Evolutionary conservation across 202 grass and related monocot genomes (phyloP), one percentile per base, ranked within the genome.

Genomic region (Schoenoplectus triqueter): DNA sequence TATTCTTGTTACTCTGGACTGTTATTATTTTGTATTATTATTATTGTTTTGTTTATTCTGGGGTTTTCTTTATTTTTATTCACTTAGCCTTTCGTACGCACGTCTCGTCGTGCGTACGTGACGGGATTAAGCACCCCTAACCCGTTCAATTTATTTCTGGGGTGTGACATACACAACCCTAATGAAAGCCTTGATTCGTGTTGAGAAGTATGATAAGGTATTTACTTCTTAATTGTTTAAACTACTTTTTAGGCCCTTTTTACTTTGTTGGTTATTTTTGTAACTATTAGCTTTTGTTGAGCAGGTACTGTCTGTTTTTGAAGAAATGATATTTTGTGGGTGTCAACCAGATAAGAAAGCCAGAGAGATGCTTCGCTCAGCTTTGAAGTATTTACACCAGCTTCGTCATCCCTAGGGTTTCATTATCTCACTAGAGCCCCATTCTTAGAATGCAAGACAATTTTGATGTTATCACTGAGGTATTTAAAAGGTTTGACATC

Each of bases 121-220:
- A n/a, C n/a, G n/a, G n/a, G n/a, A n/a, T n/a, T n/a, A n/a, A n/a
- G n/a, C n/a, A n/a, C n/a, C n/a, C n/a, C n/a, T n/a, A n/a, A n/a
- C n/a, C n/a, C n/a, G n/a, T n/a, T n/a, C n/a, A n/a, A n/a, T n/a
- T n/a, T n/a, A n/a, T n/a, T n/a, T n/a, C n/a, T n/a, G n/a, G n/a
- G n/a, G n/a, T n/a, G n/a, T n/a, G 83, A 98, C 92, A 69, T 98
- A 98, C 67, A 98, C 95, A 63, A 98, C 95, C 54, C 84, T 95
- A 18, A 95, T 98, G 92, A 98, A 98, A 91, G 84, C 91, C 64
- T 90, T 95, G 85, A 95, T 98, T 63, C 92, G 95, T 86, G 92
- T 95, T 73, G 92, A 98, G 66, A 92, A 98, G 81, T 98, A 90
- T 88, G 91, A 98, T 15, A 95, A 95, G 91, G 95, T 98, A 90